Base-by-base conservation (phyloP, 228 moss, liverwort and hornwort genomes). In the Sphagnum magellanicum region DNA sequence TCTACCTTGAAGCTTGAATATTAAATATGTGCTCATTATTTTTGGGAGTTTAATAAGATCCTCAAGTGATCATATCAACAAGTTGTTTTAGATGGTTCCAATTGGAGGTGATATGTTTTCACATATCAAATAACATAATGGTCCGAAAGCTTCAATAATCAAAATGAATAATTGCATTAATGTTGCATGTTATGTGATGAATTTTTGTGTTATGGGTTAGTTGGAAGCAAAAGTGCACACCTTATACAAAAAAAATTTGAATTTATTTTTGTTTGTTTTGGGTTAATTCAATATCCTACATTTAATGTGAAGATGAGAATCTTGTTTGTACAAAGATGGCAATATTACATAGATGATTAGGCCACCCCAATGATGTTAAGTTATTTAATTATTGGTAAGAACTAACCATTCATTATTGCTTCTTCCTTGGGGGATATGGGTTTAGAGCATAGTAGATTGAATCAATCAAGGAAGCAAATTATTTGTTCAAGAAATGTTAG, bases 321-420 rank as follows among this genome's bases (percentile, higher is more conserved):
- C 50, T 58, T 67, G 51, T 76, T 76, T 61, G 71, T 93, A 93
- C 93, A 92, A 89, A 76, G 94, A 98, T 81, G 94, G 98, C 89
- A 92, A 52, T 98, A 98, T 65, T 90, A 94, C 46, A 94, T 98
- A 69, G 98, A 98, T 81, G 85, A 75, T 57, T 83, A 90, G 79
- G 94, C 90, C 49, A 98, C 98, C 59, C 98, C 94, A 59, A 98
- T 92, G 66, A 98, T 98, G 98, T 81, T 98, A 98, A 94, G 70
- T 73, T 98, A 71, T 98, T 94, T 13, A 93, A 98, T 78, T 98
- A 93, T 73, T 87, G 97, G 97, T 93, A 68, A 66, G 61, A 13
- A 17, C 52, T 53, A 9, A n/a, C 10, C 8, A 8, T 8, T 63
- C 15, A 8, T 11, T 59, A n/a, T n/a, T 10, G n/a, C 12, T 59